These are phyloP conservation scores for Colletotrichum spaethianum DNA, from an alignment of 2,329 filamentous ascomycete genomes.

Conservation along the genomic window DNA sequence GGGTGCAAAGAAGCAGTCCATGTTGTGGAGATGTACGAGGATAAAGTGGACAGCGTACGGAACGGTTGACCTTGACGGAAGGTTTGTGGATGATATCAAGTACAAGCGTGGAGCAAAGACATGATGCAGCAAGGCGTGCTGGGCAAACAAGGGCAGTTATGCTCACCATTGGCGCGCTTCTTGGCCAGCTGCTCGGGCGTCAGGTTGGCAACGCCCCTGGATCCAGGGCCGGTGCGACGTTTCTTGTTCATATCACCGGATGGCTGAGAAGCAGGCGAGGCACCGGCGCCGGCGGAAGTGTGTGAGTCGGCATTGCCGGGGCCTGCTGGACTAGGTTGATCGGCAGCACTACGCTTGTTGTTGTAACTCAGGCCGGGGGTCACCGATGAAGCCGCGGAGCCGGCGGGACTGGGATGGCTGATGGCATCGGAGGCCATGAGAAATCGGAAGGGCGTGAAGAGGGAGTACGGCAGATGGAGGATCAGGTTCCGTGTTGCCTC, in stretches of 20 bases:
- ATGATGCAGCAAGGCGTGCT: slow-evolving; percentile 14
- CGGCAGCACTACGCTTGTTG: slow-evolving; percentile 27
- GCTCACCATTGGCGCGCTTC: slow-evolving; percentile 71
- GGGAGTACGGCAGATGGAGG: neutral
- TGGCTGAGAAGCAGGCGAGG: slow-evolving; percentile 32
- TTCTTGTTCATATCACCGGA: slow-evolving; percentile 54
- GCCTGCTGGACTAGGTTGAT: slow-evolving; percentile 32
- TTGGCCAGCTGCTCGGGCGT: slow-evolving; percentile 83
- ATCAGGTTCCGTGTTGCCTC: neutral
- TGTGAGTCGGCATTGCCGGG: slow-evolving; percentile 25
- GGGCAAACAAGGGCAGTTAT: neutral
- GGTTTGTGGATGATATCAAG: neutral
- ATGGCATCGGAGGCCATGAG: slow-evolving; percentile 40
- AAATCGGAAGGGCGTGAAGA: neutral
- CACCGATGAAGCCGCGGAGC: slow-evolving; percentile 38
- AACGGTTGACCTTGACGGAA: neutral
- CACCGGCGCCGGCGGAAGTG: slow-evolving; percentile 5
- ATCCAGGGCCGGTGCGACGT: slow-evolving; percentile 60
- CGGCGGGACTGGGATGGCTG: slow-evolving; percentile 40
- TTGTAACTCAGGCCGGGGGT: slow-evolving; percentile 23
- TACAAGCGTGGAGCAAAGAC: slow-evolving; percentile 46
- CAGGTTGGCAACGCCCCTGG: slow-evolving; percentile 71
- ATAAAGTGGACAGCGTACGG: neutral
- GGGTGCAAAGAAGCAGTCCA: neutral
- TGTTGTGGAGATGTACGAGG: slow-evolving; percentile 2